Evolutionary conservation across 208 protist species (phyloP).

Genomic region (Trypanosoma mega): DNA sequence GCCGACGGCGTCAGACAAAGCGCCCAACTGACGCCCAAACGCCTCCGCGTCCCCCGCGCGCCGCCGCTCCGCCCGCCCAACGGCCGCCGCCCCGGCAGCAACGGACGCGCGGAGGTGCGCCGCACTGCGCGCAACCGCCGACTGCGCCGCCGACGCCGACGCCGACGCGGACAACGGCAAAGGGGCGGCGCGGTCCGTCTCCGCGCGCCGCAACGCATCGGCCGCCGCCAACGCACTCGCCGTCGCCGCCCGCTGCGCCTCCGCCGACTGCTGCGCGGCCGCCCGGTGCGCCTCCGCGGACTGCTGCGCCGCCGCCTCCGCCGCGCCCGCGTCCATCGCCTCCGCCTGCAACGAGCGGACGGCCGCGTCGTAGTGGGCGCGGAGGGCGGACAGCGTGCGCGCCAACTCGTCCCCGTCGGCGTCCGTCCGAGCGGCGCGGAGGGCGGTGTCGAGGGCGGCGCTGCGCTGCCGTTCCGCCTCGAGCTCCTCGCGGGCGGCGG

Average conservation of each 20-base stretch:
- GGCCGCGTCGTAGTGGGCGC: conserved; percentile 49
- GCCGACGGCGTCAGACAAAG: conserved; percentile 34
- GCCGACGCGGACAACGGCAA: neutral
- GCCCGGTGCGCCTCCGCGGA: conserved; percentile 7
- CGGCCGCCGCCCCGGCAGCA: conserved; percentile 41
- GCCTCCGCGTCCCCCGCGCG: neutral
- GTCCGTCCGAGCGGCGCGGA: conserved; percentile 51
- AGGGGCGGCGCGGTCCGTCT: neutral
- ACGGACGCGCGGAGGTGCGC: conserved; percentile 38
- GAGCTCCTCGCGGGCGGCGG: conserved; percentile 49
- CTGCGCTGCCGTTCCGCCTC: conserved; percentile 21
- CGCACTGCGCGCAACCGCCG: conserved; percentile 23
- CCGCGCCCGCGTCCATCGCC: conserved; percentile 33
- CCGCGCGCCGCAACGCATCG: conserved; percentile 18
- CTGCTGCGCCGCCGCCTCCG: conserved; percentile 16
- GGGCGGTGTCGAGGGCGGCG: conserved; percentile 21
- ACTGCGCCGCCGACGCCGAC: conserved; percentile 24
- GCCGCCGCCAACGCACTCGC: conserved; percentile 19
- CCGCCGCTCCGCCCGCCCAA: conserved; percentile 30
- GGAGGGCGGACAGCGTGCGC: conserved; percentile 44
- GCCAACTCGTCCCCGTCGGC: conserved; percentile 62
- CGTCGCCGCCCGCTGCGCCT: conserved; percentile 15
- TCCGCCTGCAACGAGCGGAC: conserved; percentile 31
- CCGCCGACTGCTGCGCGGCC: conserved; percentile 15
- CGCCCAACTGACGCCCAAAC: conserved; percentile 21